phyloP scores from a whole-genome alignment of 2,329 filamentous ascomycete species.

The Penicillium polonicum region DNA sequence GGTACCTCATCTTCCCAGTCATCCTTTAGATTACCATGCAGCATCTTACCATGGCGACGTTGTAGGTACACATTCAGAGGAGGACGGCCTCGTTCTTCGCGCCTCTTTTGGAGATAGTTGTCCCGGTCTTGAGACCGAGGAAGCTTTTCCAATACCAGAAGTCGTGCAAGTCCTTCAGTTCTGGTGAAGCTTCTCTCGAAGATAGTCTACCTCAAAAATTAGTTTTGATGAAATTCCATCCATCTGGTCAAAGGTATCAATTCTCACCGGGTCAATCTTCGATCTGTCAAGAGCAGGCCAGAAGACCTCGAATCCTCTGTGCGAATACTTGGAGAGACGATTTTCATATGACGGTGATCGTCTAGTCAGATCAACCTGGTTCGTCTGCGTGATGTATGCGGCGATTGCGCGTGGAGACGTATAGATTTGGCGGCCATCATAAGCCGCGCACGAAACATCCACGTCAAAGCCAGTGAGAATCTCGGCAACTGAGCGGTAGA shows the following conservation, averaged over 20 bases:
- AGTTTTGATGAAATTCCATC: background rate
- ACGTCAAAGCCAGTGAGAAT: constrained; percentile 88
- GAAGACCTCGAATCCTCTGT: constrained; percentile 79
- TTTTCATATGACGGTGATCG: constrained; percentile 87
- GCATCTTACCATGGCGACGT: constrained; percentile 38
- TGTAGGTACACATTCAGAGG: constrained; percentile 43
- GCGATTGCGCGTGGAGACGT: constrained; percentile 72
- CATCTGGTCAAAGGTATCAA: background rate
- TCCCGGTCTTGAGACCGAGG: constrained; percentile 69
- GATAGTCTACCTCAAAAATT: constrained; percentile 55
- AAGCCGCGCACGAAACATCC: constrained; percentile 78
- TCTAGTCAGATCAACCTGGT: constrained; percentile 74
- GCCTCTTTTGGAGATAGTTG: constrained; percentile 66
- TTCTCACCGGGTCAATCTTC: constrained; percentile 64
- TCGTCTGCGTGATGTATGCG: constrained; percentile 78
- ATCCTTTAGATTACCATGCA: constrained; percentile 73
- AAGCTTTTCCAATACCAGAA: constrained; percentile 76
- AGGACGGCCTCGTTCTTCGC: constrained; percentile 71
- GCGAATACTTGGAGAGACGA: constrained; percentile 79
- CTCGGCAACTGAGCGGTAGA: constrained; percentile 80
- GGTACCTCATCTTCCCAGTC: constrained; percentile 75
- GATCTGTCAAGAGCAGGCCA: constrained; percentile 73
- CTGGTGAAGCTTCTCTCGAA: constrained; percentile 77
- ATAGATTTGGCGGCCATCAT: constrained; percentile 77
- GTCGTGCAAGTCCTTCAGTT: constrained; percentile 72